Evolutionary conservation across 441 rosid genomes (phyloP), one percentile per base, ranked within the genome.

Genomic region (Gossypium davidsonii): DNA sequence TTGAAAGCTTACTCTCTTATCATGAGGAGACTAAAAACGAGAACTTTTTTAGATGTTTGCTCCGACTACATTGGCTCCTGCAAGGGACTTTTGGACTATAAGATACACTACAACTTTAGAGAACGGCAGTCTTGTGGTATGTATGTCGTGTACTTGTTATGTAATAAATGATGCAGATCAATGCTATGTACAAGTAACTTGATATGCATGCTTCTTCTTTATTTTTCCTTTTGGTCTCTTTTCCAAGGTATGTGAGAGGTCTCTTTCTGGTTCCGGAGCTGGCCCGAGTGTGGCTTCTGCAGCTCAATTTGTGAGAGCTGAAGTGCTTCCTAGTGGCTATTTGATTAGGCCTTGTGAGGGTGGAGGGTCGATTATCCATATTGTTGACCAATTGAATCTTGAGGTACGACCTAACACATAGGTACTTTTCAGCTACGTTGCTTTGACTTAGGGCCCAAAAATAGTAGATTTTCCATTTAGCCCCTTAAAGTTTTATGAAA

Each of bases 61-160:
- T 68, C 97, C 97, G 17, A 93, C 99, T 6, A 96, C 98, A 18
- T 81, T 93, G 78, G 99, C 99, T 81, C 90, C 97, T 76, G 97
- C 97, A 14, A 91, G 98, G 46, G 46, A 39, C 46, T 39, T 39
- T 39, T 39, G 46, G 46, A 39, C 46, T 39, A 11, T 39, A 39
- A 39, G 56, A 84, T 96, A 96, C 79, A 91, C 98, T 42, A 87
- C 89, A 1, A 91, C 85, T 77, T 85, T 93, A 64, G 99, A 93
- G 76, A 89, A 96, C 67, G 98, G 98, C 83, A 93, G 99, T 86
- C 89, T 93, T 61, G 98, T 93, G 97, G 99, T 96, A 91, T 74
- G 83, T 57, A 53, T 57, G 37, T 55, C 48, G 10, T 57, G 6
- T 42, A 37, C 15, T 52, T n/a, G 3, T 44, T 23, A 25, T 15